Evolutionary conservation across 2,329 filamentous ascomycete species (phyloP), one percentile per base, ranked within the genome.

Genomic region (Trichoderma cornu-damae): DNA sequence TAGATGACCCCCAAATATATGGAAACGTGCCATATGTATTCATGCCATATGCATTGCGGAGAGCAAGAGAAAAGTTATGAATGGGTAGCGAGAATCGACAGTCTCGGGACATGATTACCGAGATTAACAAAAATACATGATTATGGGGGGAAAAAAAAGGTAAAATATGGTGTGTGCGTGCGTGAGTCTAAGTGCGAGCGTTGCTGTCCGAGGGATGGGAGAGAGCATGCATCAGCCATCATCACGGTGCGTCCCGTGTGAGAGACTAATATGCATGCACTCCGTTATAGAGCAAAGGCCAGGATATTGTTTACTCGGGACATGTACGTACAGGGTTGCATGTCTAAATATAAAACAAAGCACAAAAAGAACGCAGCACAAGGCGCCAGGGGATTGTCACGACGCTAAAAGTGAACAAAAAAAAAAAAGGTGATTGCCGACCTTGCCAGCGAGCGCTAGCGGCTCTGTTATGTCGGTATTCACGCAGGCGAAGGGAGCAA

Each of bases 271-370:
- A n/a, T n/a, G n/a, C n/a, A n/a, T n/a, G n/a, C n/a, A n/a, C n/a
- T n/a, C n/a, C n/a, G n/a, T n/a, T n/a, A n/a, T n/a, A n/a, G n/a
- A n/a, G n/a, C n/a, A n/a, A n/a, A n/a, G n/a, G n/a, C n/a, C n/a
- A n/a, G n/a, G n/a, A n/a, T n/a, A n/a, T 37, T 37, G 18, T 37
- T 37, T 18, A 6, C 35, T 4, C 18, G 18, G 16, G 9, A 9
- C 11, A 35, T n/a, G 32, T 14, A 35, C 26, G 20, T 30, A 30
- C n/a, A 40, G 22, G 16, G 18, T n/a, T n/a, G 28, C 14, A 22
- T 30, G 48, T 51, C 40, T 51, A 51, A 51, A 51, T 51, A 51
- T 34, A 30, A 46, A 40, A 40, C n/a, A n/a, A n/a, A n/a, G n/a
- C n/a, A n/a, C n/a, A 18, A 26, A 28, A 30, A 35, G 9, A 49